Evolutionary conservation across 202 grass and related monocot genomes (phyloP).

Genomic region (Zoysia matrella): DNA sequence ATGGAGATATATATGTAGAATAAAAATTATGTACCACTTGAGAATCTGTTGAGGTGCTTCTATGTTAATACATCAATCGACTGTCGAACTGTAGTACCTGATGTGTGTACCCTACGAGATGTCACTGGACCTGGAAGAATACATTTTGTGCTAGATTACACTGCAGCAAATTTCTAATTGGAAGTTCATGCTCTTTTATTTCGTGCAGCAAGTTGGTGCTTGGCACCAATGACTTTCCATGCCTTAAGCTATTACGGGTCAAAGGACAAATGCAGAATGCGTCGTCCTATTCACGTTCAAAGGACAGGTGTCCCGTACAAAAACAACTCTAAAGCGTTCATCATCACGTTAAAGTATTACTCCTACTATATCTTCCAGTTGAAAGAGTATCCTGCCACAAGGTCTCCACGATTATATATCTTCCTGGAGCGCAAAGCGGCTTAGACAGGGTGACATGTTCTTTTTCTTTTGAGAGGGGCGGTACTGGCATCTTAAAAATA

Average conservation of each 20-base stretch:
- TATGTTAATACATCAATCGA: conserved; percentile 44
- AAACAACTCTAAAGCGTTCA: not conserved
- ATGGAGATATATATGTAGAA: too few relatives aligned
- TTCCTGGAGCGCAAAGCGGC: not conserved
- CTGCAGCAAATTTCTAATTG: conserved; percentile 46
- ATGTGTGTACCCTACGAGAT: conserved; percentile 42
- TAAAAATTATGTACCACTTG: conserved; percentile 48
- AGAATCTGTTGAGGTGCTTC: conserved; percentile 49
- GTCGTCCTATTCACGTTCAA: not conserved
- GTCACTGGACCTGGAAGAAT: not conserved
- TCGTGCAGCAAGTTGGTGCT: not conserved
- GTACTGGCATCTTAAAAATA: not conserved
- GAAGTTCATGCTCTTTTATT: conserved; percentile 9
- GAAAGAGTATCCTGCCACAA: not conserved
- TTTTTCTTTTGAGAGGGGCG: not conserved
- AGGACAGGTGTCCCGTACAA: not conserved
- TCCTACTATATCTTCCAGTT: not conserved
- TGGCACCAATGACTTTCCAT: not conserved
- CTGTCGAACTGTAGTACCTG: conserved; percentile 44
- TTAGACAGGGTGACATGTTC: not conserved
- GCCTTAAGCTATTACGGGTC: not conserved
- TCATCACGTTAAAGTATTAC: conserved; percentile 3
- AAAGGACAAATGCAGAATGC: not conserved
- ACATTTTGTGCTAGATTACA: conserved; percentile 48
- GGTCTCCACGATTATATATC: too few relatives aligned